A percentile compares a stretch with the other conserved stretches of the same genome.
Evolutionary conservation across 768 basidiomycete genomes (phyloP).

Genomic region (Artomyces pyxidatus): DNA sequence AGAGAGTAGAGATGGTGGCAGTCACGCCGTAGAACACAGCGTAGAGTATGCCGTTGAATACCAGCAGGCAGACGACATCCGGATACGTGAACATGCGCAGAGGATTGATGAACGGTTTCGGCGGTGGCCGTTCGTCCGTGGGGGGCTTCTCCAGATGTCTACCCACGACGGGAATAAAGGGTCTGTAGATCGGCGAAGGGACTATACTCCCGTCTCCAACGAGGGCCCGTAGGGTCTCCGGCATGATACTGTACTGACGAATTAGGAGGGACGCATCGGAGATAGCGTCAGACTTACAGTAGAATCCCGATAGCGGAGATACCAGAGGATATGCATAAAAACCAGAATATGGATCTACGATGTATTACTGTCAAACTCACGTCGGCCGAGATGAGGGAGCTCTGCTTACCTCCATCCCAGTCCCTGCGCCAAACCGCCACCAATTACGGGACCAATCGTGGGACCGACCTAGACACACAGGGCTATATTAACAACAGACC

Average conservation of each 20-base stretch:
- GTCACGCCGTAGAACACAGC: slow-evolving; percentile 53
- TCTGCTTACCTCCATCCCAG: slow-evolving; percentile 25
- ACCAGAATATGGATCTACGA: slow-evolving; percentile 35
- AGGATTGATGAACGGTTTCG: slow-evolving; percentile 42
- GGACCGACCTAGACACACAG: slow-evolving; percentile 23
- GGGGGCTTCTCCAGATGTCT: slow-evolving; percentile 4
- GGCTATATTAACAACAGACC: neutral
- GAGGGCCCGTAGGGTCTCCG: slow-evolving; percentile 39
- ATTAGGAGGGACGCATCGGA: neutral
- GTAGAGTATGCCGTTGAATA: slow-evolving; percentile 45
- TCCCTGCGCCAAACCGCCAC: slow-evolving; percentile 30
- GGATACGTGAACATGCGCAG: slow-evolving; percentile 44
- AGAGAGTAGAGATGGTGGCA: slow-evolving; percentile 54
- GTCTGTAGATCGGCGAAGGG: slow-evolving; percentile 22
- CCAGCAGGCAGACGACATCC: slow-evolving; percentile 47
- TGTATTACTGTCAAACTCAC: neutral
- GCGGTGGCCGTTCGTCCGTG: slow-evolving; percentile 13
- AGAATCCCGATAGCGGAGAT: slow-evolving; percentile 29
- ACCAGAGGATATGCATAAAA: slow-evolving; percentile 28
- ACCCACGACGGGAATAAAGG: slow-evolving; percentile 26
- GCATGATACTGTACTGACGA: slow-evolving; percentile 29
- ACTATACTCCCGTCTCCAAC: slow-evolving; percentile 36
- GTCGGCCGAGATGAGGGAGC: neutral
- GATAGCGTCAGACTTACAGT: slow-evolving; percentile 18
- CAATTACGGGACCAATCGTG: slow-evolving; percentile 37